Evolutionary conservation across 208 protist genomes (phyloP).

Genomic region (Leishmania tropica): DNA sequence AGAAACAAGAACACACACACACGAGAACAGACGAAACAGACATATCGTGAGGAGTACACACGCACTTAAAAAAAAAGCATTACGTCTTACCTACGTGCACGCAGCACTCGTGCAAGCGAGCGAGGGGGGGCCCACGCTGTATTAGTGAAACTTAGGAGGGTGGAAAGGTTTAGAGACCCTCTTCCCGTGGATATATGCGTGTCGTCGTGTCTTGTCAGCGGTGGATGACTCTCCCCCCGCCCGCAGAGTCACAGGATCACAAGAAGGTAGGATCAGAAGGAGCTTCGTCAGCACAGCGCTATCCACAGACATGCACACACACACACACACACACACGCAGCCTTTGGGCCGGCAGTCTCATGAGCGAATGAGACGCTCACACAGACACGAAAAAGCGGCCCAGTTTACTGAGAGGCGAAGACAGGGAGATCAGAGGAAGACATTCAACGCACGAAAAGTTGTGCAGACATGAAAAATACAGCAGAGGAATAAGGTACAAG

Average conservation of each 20-base stretch:
- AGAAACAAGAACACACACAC: neutral
- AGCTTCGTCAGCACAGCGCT: neutral
- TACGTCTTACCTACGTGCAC: neutral
- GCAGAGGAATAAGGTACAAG: neutral
- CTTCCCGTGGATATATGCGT: neutral
- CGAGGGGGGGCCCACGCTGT: neutral
- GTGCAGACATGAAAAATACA: neutral
- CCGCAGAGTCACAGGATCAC: neutral
- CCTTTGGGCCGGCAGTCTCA: neutral
- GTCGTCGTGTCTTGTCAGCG: neutral
- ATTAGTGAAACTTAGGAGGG: neutral
- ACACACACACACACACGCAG: neutral
- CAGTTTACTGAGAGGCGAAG: neutral
- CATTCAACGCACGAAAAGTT: neutral
- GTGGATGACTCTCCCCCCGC: neutral
- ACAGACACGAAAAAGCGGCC: neutral
- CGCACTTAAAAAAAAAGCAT: neutral
- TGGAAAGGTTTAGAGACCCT: neutral
- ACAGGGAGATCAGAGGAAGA: neutral
- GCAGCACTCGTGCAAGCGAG: neutral
- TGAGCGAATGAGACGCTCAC: neutral
- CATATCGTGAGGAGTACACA: neutral
- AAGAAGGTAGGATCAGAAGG: neutral
- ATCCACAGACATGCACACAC: neutral
- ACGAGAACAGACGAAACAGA: neutral